These are phyloP conservation scores for Moniliophthora roreri DNA, from an alignment of 1,284 basidiomycete species.

Conservation along the genomic window DNA sequence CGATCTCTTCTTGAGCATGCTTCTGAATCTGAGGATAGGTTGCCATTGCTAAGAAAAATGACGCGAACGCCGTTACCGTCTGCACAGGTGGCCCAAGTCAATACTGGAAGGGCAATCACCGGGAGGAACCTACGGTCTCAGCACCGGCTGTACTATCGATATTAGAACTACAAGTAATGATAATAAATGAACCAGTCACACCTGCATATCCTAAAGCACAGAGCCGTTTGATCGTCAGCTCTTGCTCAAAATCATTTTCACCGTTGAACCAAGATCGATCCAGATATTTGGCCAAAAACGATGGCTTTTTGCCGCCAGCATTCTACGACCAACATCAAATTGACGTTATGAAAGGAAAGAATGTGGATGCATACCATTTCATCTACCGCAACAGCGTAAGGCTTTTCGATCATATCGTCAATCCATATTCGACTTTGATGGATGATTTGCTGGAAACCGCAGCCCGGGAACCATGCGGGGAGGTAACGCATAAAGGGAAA, in stretches of 20 bases:
- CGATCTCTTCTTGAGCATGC: constrained; percentile 8
- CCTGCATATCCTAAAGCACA: too few species aligned
- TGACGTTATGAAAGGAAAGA: neutral
- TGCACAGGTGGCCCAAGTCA: neutral
- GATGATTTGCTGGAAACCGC: constrained; percentile 7
- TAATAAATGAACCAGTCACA: too few species aligned
- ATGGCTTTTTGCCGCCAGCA: neutral
- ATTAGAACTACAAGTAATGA: too few species aligned
- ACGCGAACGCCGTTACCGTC: neutral
- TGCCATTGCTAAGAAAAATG: constrained; percentile 7
- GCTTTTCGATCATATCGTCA: neutral
- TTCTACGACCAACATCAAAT: neutral
- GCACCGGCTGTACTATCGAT: too few species aligned
- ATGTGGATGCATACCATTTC: neutral
- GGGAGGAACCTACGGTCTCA: too few species aligned
- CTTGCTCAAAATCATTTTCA: too few species aligned
- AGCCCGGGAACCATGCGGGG: constrained; percentile 10
- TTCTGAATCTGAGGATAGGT: constrained; percentile 1
- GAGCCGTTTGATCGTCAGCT: too few species aligned
- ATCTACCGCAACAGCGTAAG: neutral
- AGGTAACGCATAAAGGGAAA: constrained; percentile 25
- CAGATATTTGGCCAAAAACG: neutral
- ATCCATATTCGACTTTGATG: neutral
- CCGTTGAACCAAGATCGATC: too few species aligned
- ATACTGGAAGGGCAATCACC: neutral